These are phyloP conservation scores for Byssochlamys sp. DNA, from an alignment of 2,329 filamentous ascomycete species.

Conservation along the genomic window DNA sequence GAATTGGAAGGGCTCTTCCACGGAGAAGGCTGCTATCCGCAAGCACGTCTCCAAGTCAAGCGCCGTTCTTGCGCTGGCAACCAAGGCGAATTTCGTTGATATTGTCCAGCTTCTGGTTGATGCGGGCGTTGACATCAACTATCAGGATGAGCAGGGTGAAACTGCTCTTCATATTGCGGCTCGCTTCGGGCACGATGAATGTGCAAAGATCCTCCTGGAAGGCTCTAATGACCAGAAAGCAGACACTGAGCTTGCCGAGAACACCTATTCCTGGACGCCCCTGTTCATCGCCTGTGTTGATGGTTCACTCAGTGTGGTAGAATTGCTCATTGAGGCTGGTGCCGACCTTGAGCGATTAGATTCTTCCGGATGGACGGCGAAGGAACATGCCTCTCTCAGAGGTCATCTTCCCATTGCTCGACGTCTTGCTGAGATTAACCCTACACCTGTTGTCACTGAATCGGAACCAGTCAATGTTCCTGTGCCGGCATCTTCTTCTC, in stretches of 20 bases:
- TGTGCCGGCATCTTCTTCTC: slow-evolving; percentile 24
- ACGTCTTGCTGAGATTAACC: slow-evolving; percentile 53
- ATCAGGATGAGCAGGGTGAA: slow-evolving; percentile 80
- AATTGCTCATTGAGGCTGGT: slow-evolving; percentile 67
- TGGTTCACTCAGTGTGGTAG: slow-evolving; percentile 64
- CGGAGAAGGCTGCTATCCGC: slow-evolving; percentile 55
- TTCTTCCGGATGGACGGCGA: slow-evolving; percentile 85
- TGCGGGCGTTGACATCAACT: slow-evolving; percentile 85
- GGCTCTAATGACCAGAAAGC: slow-evolving; percentile 62
- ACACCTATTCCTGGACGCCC: slow-evolving; percentile 88
- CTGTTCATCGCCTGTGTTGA: slow-evolving; percentile 87
- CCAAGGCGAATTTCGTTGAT: slow-evolving; percentile 71
- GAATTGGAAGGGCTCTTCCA: slow-evolving; percentile 58
- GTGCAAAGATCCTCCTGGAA: slow-evolving; percentile 64
- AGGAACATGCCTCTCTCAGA: slow-evolving; percentile 81
- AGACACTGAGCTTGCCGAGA: slow-evolving; percentile 67
- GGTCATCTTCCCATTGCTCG: slow-evolving; percentile 76
- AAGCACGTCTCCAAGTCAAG: slow-evolving; percentile 71
- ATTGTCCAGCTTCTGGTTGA: slow-evolving; percentile 84
- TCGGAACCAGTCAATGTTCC: slow-evolving; percentile 20
- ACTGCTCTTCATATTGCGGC: slow-evolving; percentile 87
- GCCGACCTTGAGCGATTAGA: slow-evolving; percentile 67
- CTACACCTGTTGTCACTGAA: slow-evolving; percentile 26
- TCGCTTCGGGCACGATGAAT: slow-evolving; percentile 73
- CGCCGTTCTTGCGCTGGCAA: slow-evolving; percentile 76